Base-by-base conservation (phyloP, 441 rosid genomes). In the Pelargonium australe region DNA sequence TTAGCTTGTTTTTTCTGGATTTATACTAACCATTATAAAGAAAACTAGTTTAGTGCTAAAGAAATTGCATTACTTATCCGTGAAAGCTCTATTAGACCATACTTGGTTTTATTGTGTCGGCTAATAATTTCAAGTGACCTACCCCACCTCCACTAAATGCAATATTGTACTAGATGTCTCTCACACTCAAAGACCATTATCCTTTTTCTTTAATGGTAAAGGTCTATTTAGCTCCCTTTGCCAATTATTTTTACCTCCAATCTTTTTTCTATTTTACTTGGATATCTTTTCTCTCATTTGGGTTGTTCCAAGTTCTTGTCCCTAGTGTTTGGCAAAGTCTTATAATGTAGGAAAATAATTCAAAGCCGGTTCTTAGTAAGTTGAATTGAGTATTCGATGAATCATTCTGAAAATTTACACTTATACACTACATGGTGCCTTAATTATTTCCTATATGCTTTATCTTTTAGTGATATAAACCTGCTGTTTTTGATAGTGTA, bases 141-240 rank as follows among this genome's bases (percentile, higher is more conserved):
- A 72, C 71, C 72, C 79, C 79, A 31, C 79, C 14, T 45, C 58
- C 60, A 20, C 65, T 73, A 44, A 20, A 16, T 25, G 60, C 34
- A 19, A 14, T 40, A 43, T 41, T 23, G 2, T 20, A 64, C 57
- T 6, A 45, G 28, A 63, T 45, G 69, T 74, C 69, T 55, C 19
- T 65, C 65, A 11, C 73, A 69, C 72, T 51, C 51, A 74, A 74
- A 34, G 11, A n/a, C 67, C 69, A 28, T 31, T 14, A 31, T 53
- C 67, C 19, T 43, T 69, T 64, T 3, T 69, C 67, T 65, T 63
- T 28, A 23, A 57, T 55, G 43, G 28, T 1, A 11, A 55, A 17
- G 25, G 64, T 63, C 3, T 45, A 40, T 69, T 69, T 55, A 37
- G 49, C 23, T 64, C 67, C 13, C 19, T 9, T 12, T 25, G 14